Evolutionary conservation across 2,329 filamentous ascomycete species (phyloP).

Genomic region (Claviceps quebecensis): DNA sequence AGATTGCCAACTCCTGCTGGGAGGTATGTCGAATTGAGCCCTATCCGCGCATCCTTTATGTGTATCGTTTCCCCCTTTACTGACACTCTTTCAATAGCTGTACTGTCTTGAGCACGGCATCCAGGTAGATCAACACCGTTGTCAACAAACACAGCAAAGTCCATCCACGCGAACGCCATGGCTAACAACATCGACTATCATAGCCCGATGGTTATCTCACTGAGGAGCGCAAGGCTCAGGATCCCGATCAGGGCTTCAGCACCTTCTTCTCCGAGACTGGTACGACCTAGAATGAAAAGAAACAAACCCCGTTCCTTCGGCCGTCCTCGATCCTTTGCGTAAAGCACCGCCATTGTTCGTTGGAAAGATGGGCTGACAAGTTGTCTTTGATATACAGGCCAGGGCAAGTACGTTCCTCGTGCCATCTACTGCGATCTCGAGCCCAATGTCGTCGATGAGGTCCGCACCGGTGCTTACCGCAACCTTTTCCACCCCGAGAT

Average conservation of each 20-base stretch:
- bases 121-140: conserved; percentile 50
- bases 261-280: conserved; percentile 99
- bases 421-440: conserved; percentile 99
- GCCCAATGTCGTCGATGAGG: conserved; percentile 98
- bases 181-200: conserved; percentile 5
- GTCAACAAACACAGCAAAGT: conserved; percentile 3
- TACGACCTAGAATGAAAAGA: conserved; percentile 29
- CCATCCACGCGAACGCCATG: background rate
- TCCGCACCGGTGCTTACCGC: conserved; percentile 93
- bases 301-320: background rate
- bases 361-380: background rate
- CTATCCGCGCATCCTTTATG: background rate
- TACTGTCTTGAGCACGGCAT: conserved; percentile 99
- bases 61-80: conserved; percentile 5
- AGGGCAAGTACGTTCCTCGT: conserved; percentile 97
- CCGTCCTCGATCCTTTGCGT: background rate
- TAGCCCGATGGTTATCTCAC: conserved; percentile 98
- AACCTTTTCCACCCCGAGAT: conserved; percentile 97
- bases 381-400: conserved; percentile 41
- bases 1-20: conserved; percentile 99
- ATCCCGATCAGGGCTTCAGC: conserved; percentile 95
- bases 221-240: conserved; percentile 87
- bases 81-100: conserved; percentile 47
- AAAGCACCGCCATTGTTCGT: background rate
- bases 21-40: conserved; percentile 56